A percentile compares a stretch with the other conserved stretches of the same genome.
Evolutionary conservation across 2,329 filamentous ascomycete species (phyloP).

Genomic region (Fusarium secorum): DNA sequence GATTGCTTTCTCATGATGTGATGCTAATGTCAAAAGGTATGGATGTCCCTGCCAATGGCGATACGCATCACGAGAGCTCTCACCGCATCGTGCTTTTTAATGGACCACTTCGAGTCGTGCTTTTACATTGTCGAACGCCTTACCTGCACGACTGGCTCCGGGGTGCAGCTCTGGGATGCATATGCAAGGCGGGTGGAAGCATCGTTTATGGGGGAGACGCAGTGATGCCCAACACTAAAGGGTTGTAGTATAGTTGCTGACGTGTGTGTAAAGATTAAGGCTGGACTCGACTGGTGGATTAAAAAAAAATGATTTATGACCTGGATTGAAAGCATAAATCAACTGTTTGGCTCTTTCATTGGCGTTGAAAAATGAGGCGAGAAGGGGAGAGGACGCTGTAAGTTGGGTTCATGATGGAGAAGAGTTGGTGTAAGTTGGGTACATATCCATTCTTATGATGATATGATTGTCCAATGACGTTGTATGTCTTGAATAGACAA

Average conservation of each 20-base stretch:
- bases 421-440: conserved; percentile 25
- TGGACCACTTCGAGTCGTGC: conserved; percentile 5
- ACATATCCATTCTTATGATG: background rate
- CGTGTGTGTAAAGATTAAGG: conserved; percentile 16
- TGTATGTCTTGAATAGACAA: conserved; percentile 3
- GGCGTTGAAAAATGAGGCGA: conserved; percentile 3
- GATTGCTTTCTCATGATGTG: conserved; percentile 8
- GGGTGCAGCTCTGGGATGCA: conserved; percentile 22
- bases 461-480: conserved; percentile 15
- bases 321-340: background rate
- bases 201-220: conserved; percentile 26
- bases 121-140: conserved; percentile 20
- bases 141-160: conserved; percentile 29
- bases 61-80: conserved; percentile 5
- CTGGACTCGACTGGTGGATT: background rate
- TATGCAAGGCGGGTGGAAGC: conserved; percentile 15
- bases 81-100: conserved; percentile 8
- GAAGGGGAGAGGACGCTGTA: background rate
- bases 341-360: background rate
- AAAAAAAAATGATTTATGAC: conserved; percentile 2
- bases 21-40: conserved; percentile 8
- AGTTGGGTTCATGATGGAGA: background rate
- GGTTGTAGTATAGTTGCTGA: conserved; percentile 15
- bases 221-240: conserved; percentile 40
- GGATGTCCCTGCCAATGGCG: conserved; percentile 7